Evolutionary conservation across 2,329 filamentous ascomycete species (phyloP).

Genomic region (Nannizzia gypsea): DNA sequence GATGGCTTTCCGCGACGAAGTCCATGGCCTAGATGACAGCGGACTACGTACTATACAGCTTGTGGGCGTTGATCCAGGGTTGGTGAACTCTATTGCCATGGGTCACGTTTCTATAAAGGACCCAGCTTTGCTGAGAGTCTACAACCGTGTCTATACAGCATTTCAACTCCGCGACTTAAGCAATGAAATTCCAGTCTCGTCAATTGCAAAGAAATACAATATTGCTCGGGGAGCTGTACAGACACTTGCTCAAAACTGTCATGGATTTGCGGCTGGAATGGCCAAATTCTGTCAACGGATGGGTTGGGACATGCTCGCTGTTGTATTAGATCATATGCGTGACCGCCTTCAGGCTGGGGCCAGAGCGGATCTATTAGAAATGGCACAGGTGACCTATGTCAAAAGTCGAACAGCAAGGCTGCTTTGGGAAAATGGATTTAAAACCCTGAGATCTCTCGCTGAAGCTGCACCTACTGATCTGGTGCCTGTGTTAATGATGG

Average conservation of each 20-base stretch:
- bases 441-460: conserved; percentile 54
- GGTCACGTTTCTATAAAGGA: conserved; percentile 52
- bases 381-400: conserved; percentile 61
- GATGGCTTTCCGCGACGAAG: conserved; percentile 58
- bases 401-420: conserved; percentile 64
- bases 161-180: conserved; percentile 68
- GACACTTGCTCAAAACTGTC: conserved; percentile 59
- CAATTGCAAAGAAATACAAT: conserved; percentile 58
- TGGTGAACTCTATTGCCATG: conserved; percentile 57
- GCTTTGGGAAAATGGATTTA: conserved; percentile 67
- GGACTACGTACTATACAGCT: conserved; percentile 56
- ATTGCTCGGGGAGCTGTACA: conserved; percentile 60
- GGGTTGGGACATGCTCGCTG: conserved; percentile 62
- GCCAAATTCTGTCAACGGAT: conserved; percentile 69
- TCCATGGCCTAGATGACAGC: conserved; percentile 59
- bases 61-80: conserved; percentile 55
- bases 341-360: conserved; percentile 63
- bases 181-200: conserved; percentile 61
- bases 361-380: conserved; percentile 55
- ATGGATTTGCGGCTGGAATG: conserved; percentile 68
- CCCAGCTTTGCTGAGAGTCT: conserved; percentile 49
- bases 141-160: conserved; percentile 61
- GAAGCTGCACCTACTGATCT: conserved; percentile 58
- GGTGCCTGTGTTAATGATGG: conserved; percentile 60
- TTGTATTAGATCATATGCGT: conserved; percentile 62